Percentiles rank a stretch among this genome's conserved stretches.
Evolutionary conservation across 441 rosid species (phyloP).

Genomic region (Euphorbia corollata): DNA sequence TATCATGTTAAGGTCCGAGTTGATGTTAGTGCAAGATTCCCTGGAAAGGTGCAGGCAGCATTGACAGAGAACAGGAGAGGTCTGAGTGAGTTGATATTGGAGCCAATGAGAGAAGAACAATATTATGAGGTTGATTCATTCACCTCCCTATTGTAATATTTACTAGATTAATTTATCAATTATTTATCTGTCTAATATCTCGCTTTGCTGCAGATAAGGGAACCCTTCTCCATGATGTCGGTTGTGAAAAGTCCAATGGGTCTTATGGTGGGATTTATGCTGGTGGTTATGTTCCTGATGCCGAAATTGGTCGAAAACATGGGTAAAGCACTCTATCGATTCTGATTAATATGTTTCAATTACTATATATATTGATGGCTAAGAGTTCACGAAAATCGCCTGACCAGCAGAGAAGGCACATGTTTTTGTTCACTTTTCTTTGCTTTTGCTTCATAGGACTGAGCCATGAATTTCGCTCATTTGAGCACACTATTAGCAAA

Average conservation of each 20-base stretch:
- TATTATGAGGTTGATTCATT: conserved; percentile 67
- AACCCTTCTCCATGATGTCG: conserved; percentile 80
- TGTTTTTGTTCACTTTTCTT: not conserved
- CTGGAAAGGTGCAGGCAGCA: conserved; percentile 91
- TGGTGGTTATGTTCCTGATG: conserved; percentile 81
- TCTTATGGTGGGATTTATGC: conserved; percentile 94
- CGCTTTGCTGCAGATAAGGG: conserved; percentile 57
- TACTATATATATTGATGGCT: not conserved
- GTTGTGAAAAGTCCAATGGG: conserved; percentile 97
- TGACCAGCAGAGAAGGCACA: not conserved
- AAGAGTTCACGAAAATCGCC: not conserved
- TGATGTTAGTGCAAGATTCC: conserved; percentile 94
- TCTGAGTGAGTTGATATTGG: conserved; percentile 77
- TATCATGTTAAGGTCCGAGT: conserved; percentile 63
- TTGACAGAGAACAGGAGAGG: conserved; percentile 86
- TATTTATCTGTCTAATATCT: conserved; percentile 20
- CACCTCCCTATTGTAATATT: conserved; percentile 9
- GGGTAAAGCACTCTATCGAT: conserved; percentile 42
- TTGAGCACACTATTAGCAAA: not conserved
- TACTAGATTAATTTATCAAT: not conserved
- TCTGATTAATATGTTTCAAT: not conserved
- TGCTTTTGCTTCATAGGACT: not conserved
- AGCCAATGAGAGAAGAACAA: conserved; percentile 73
- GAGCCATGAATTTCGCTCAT: not conserved
- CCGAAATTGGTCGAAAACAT: conserved; percentile 94